Conservation (phyloP, 2,329 filamentous ascomycete species). For the Sphaerostilbella broomeana region DNA sequence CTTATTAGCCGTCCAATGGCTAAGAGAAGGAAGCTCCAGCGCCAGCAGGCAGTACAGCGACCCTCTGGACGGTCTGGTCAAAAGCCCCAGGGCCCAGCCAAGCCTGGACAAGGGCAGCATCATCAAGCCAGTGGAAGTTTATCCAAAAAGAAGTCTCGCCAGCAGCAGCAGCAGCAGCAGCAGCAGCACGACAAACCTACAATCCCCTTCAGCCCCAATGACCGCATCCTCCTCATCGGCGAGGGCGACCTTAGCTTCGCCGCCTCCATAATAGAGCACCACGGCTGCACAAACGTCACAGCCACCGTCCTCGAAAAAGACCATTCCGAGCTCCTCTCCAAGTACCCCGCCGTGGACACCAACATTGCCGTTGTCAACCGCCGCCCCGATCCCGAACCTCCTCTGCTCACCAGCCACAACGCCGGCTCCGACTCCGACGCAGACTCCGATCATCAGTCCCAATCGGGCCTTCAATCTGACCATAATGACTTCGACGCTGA, state of each 20-base stretch:
- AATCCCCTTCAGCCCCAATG: slow-evolving; percentile 61
- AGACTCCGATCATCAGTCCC: not conserved
- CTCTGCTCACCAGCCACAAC: slow-evolving; percentile 2
- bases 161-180: slow-evolving; percentile 21
- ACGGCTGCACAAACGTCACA: slow-evolving; percentile 59
- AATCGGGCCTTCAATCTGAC: not conserved
- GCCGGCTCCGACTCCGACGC: slow-evolving; percentile 25
- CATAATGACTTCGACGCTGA: not conserved
- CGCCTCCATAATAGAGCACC: slow-evolving; percentile 56
- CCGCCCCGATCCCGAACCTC: slow-evolving; percentile 5
- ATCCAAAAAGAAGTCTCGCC: slow-evolving; percentile 2
- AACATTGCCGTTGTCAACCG: slow-evolving; percentile 48
- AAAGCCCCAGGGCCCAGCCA: not conserved
- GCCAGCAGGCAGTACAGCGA: slow-evolving; percentile 9
- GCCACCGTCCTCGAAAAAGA: slow-evolving; percentile 62
- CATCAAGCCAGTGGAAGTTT: too few species aligned
- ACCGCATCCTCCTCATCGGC: slow-evolving; percentile 68
- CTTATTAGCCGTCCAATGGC: slow-evolving; percentile 22
- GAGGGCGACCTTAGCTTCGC: slow-evolving; percentile 80
- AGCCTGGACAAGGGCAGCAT: slow-evolving; percentile 3
- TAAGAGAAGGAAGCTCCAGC: slow-evolving; percentile 39
- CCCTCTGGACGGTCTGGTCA: slow-evolving; percentile 14
- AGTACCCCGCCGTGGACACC: slow-evolving; percentile 65
- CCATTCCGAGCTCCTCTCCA: slow-evolving; percentile 52
- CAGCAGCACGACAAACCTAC: slow-evolving; percentile 34